Conservation (phyloP, 352 stramenopile genomes). For the Phytophthora pistaciae region DNA sequence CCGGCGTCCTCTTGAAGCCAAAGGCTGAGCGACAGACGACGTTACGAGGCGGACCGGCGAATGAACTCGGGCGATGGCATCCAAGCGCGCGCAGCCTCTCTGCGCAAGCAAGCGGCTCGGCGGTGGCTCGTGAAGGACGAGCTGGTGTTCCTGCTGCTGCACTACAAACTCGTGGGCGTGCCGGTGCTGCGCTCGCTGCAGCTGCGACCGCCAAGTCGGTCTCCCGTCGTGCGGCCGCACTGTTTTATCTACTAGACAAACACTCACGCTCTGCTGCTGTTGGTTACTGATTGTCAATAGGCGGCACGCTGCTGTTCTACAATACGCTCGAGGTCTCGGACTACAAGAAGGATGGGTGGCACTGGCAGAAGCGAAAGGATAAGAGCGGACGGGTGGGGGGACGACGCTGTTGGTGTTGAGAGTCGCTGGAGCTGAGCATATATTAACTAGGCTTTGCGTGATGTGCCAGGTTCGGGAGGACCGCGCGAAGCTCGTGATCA, state of each 20-base stretch:
- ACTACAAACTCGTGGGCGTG: constrained; percentile 53
- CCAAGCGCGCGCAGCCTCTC: constrained; percentile 41
- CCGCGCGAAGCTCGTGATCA: constrained; percentile 87
- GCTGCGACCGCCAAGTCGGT: constrained; percentile 68
- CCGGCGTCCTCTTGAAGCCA: constrained; percentile 28
- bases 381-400: constrained; percentile 66
- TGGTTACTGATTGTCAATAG: constrained; percentile 31
- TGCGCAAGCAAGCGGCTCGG: constrained; percentile 54
- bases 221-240: background rate
- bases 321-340: constrained; percentile 66
- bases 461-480: constrained; percentile 72
- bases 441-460: constrained; percentile 1
- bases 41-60: constrained; percentile 23
- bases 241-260: background rate
- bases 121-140: constrained; percentile 90
- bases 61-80: constrained; percentile 37
- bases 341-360: constrained; percentile 90
- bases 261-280: background rate
- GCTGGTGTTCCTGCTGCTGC: constrained; percentile 74
- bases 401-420: background rate
- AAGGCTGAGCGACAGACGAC: constrained; percentile 29
- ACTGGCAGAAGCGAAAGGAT: constrained; percentile 89
- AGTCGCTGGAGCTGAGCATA: background rate
- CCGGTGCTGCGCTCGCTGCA: constrained; percentile 56
- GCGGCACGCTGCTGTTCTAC: constrained; percentile 79